Percentiles rank a stretch among this genome's conserved stretches.
Conservation (phyloP, 2,329 filamentous ascomycete species). For the Trichoderma gracile region DNA sequence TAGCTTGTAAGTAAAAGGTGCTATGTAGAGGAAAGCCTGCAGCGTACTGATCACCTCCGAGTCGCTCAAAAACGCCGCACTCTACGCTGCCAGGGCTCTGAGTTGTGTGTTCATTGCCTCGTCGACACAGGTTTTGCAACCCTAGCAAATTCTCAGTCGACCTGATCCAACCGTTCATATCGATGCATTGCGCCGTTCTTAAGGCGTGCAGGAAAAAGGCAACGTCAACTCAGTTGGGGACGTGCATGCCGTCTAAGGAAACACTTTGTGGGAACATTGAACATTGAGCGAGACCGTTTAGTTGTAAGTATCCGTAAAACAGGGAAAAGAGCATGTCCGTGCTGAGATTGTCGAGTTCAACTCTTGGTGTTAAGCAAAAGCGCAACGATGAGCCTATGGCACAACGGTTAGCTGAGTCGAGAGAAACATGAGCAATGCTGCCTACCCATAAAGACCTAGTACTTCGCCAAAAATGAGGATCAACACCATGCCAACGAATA, state of each 20-base stretch:
- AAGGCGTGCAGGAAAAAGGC: conserved; percentile 33
- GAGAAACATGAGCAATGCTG: conserved; percentile 20
- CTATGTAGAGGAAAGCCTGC: no score
- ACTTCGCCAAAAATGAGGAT: conserved; percentile 99
- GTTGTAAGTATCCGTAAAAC: conserved; percentile 11
- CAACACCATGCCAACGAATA: conserved; percentile 98
- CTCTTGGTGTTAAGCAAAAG: conserved; percentile 90
- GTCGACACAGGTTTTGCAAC: neutral
- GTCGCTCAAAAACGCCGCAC: no score
- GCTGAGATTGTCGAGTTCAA: conserved; percentile 51
- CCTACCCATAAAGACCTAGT: conserved; percentile 91
- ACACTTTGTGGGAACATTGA: neutral
- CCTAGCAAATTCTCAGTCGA: neutral
- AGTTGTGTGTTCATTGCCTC: neutral
- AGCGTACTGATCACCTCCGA: no score
- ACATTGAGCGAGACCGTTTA: conserved; percentile 5
- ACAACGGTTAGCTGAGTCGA: conserved; percentile 2
- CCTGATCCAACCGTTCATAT: neutral
- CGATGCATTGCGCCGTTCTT: neutral
- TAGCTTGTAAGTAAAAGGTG: no score
- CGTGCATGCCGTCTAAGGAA: conserved; percentile 32
- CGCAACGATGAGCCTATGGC: conserved; percentile 77
- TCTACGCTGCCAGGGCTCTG: neutral
- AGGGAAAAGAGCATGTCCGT: conserved; percentile 2
- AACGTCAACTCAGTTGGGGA: conserved; percentile 45